These are phyloP conservation scores for Fusarium bactridioides DNA, from an alignment of 2,329 filamentous ascomycete species.

Conservation along the genomic window DNA sequence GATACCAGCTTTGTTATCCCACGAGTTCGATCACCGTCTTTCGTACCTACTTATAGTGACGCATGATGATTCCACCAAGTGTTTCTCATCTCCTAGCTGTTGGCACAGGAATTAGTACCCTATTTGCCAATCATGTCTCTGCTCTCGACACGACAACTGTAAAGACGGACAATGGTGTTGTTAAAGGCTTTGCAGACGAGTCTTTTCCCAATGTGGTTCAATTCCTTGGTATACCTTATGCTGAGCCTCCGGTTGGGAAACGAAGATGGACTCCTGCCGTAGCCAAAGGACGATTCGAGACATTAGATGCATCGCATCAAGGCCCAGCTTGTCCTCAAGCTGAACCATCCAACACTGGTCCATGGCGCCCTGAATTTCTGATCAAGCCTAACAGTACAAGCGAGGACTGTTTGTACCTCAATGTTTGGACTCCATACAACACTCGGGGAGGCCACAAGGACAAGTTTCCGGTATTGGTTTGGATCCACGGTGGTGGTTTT, in stretches of 20 bases:
- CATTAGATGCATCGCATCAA: background rate
- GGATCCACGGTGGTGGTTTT: slow-evolving; percentile 1
- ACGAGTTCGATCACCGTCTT: background rate
- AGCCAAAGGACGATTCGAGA: background rate
- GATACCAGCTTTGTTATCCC: background rate
- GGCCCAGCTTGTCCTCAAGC: slow-evolving; percentile 2
- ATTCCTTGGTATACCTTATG: slow-evolving; percentile 12
- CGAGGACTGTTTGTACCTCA: background rate
- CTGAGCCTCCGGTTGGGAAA: background rate
- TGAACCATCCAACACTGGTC: background rate
- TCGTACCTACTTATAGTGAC: background rate
- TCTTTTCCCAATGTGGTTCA: background rate
- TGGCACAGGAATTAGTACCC: background rate
- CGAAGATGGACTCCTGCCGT: background rate
- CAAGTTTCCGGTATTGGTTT: background rate
- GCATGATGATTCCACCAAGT: background rate
- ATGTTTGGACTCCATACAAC: background rate
- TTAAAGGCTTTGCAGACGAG: background rate
- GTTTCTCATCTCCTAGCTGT: background rate
- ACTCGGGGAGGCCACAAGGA: background rate
- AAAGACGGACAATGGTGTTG: background rate
- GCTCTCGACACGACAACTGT: background rate
- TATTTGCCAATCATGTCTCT: background rate
- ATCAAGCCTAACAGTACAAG: slow-evolving; percentile 10
- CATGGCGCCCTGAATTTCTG: slow-evolving; percentile 1